These are phyloP conservation scores for Lactarius akahatsu DNA, from an alignment of 768 basidiomycete genomes.

Conservation along the genomic window DNA sequence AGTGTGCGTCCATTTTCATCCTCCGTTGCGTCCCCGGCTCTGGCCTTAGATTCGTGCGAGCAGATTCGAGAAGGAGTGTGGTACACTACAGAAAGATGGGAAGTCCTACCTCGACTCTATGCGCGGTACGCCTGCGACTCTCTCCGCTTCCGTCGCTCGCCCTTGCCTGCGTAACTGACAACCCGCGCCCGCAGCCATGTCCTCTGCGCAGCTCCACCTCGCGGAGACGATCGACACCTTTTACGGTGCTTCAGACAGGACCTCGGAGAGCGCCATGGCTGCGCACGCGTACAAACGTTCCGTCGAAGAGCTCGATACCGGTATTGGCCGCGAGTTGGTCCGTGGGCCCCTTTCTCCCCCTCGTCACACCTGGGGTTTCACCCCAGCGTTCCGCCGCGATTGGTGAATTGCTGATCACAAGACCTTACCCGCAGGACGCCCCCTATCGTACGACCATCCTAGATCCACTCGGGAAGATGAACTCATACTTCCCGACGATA, in stretches of 20 bases:
- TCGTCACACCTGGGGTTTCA: not conserved
- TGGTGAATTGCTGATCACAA: conserved; percentile 7
- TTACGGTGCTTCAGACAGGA: conserved; percentile 80
- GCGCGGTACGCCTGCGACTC: conserved; percentile 57
- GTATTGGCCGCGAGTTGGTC: conserved; percentile 82
- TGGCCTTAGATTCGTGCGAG: not conserved
- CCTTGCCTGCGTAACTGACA: conserved; percentile 9
- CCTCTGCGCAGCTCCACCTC: conserved; percentile 85
- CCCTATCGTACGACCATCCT: conserved; percentile 94
- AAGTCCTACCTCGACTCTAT: conserved; percentile 95
- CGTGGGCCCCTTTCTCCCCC: conserved; percentile 34
- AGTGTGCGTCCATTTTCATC: conserved; percentile 55
- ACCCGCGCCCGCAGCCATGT: conserved; percentile 66
- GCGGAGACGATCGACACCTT: conserved; percentile 93
- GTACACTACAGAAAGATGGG: conserved; percentile 89
- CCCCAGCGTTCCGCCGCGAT: conserved; percentile 2
- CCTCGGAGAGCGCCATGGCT: conserved; percentile 93
- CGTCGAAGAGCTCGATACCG: conserved; percentile 88
- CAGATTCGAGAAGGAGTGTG: conserved; percentile 97
- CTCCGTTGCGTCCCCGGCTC: not conserved
- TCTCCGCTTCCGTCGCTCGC: conserved; percentile 3
- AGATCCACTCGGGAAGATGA: conserved; percentile 96
- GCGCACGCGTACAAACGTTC: conserved; percentile 95
- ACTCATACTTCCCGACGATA: conserved; percentile 89
- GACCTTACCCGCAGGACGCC: conserved; percentile 58